A percentile compares a stretch with the other conserved stretches of the same genome.
Evolutionary conservation across 2,329 filamentous ascomycete species (phyloP).

Genomic region (Arthroderma sp.): DNA sequence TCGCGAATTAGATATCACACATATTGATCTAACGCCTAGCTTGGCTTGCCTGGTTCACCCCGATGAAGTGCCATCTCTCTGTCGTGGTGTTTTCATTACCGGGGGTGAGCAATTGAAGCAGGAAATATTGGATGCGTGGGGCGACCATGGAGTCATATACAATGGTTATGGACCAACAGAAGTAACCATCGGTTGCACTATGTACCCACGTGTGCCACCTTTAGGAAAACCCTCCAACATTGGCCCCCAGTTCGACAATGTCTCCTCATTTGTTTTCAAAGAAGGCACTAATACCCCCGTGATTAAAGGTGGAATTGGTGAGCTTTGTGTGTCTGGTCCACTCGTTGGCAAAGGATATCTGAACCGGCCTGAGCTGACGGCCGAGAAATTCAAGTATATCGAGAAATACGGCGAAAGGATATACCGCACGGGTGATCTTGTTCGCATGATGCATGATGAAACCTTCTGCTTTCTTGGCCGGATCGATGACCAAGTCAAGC

Average conservation of each 20-base stretch:
- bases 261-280: conserved; percentile 65
- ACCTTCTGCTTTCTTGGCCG: conserved; percentile 80
- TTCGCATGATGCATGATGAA: conserved; percentile 64
- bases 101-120: conserved; percentile 80
- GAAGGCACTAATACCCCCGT: conserved; percentile 59
- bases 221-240: conserved; percentile 81
- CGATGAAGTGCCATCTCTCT: conserved; percentile 65
- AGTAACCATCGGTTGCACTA: conserved; percentile 83
- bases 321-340: conserved; percentile 76
- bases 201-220: conserved; percentile 65
- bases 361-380: conserved; percentile 63
- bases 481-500: conserved; percentile 82
- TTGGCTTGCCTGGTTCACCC: conserved; percentile 67
- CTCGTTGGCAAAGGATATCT: conserved; percentile 85
- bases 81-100: conserved; percentile 79
- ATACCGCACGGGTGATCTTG: conserved; percentile 82
- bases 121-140: conserved; percentile 80
- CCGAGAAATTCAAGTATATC: conserved; percentile 60
- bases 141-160: conserved; percentile 65
- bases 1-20: conserved; percentile 59
- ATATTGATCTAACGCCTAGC: conserved; percentile 84
- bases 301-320: conserved; percentile 64
- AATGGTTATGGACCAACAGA: conserved; percentile 91
- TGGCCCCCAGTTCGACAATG: conserved; percentile 73
- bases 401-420: conserved; percentile 45